These are phyloP conservation scores for Sporothrix brasiliensis DNA, from an alignment of 2,329 filamentous ascomycete species.

Conservation along the genomic window DNA sequence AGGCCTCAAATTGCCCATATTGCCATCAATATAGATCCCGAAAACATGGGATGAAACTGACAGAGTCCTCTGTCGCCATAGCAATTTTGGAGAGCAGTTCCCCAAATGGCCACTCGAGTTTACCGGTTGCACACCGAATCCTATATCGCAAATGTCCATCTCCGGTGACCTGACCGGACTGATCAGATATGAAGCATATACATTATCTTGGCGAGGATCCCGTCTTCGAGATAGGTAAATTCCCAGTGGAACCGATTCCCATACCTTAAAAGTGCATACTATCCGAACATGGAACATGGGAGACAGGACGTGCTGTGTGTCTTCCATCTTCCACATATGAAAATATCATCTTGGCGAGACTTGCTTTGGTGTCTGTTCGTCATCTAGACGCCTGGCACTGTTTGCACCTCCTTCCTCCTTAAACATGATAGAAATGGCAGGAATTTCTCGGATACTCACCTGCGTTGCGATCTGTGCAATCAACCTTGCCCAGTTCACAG, in stretches of 20 bases:
- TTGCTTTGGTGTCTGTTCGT: not conserved
- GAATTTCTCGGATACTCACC: too few relatives aligned
- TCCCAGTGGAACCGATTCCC: not conserved
- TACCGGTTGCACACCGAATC: not conserved
- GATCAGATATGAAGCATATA: not conserved
- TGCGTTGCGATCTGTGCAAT: not conserved
- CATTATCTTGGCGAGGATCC: not conserved
- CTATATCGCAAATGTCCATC: not conserved
- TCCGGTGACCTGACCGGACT: not conserved
- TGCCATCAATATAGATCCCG: not conserved
- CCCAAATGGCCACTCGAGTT: too few relatives aligned
- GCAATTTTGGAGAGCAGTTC: too few relatives aligned
- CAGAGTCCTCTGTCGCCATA: not conserved
- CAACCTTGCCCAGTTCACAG: not conserved
- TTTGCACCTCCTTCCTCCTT: not conserved
- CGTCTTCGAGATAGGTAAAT: not conserved
- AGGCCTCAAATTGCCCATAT: not conserved
- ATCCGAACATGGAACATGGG: not conserved
- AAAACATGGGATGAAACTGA: slow-evolving; percentile 8
- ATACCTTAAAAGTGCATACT: not conserved
- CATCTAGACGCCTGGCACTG: not conserved
- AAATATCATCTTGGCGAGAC: not conserved
- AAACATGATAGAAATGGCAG: not conserved
- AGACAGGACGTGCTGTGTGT: not conserved
- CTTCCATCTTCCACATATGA: not conserved